Evolutionary conservation across 176 grass and related monocot genomes (phyloP), one percentile per base, ranked within the genome.

Genomic region (Tillandsia fasciculata): DNA sequence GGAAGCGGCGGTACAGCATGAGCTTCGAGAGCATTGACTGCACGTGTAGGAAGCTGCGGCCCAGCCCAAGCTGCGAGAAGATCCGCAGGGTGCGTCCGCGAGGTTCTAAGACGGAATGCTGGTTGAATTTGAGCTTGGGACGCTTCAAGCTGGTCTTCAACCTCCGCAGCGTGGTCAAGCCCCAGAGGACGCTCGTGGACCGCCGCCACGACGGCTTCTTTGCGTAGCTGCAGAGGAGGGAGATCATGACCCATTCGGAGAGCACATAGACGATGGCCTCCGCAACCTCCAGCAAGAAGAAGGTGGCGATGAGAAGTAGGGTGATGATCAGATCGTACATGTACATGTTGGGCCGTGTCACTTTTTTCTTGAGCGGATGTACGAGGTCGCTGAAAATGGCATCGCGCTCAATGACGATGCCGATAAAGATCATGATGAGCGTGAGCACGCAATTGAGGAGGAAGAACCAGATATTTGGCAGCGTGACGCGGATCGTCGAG

Each of bases 191-290:
- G 20, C 2, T 80, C 2, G 72, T 67, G 3, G 72, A 72, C n/a
- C 6, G 57, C 26, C 79, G 50, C 29, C 48, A 2, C 1, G 26
- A 12, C 0, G 13, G 13, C 1, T 66, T 61, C 10, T 17, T 63
- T 11, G 79, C 47, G 67, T 80, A 76, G 77, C 47, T 65, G 3
- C 72, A 71, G 2, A 84, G 48, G 63, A 84, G 47, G n/a, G 82
- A 17, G 67, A 84, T 73, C 72, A 79, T 84, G 9, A 68, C 61
- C 82, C 77, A 84, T 71, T 80, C 79, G 66, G 82, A 84, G 63
- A 50, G 72, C 2, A 79, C 26, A 17, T 63, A 61, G 67, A 26
- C 12, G 26, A 67, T 2, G 42, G 67, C 49, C 48, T 84, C 82
- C 72, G 77, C 66, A 0, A 15, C 10, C 2, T 80, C 78, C 78